Evolutionary conservation across 345 rosid genomes (phyloP), one percentile per base, ranked within the genome.

Genomic region (Physaria fendleri): DNA sequence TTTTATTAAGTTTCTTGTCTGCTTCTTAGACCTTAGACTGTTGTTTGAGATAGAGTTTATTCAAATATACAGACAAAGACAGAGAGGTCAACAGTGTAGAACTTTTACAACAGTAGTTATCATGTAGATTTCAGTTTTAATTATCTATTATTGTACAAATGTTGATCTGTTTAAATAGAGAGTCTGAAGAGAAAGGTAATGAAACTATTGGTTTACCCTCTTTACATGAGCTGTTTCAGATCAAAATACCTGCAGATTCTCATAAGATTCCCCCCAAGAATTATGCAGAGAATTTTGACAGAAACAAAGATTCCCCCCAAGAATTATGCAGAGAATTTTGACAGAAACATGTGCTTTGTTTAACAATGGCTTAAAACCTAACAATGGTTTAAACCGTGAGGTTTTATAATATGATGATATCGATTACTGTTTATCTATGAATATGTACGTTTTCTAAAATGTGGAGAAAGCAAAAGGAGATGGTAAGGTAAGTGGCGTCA

Each of bases 401-500:
- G 15, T 22, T 38, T 7, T 28, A 25, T 12, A 8, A 23, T 6
- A 44, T 13, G n/a, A 16, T 9, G 15, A 35, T 10, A 58, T 30
- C 33, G 44, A 23, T 5, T 53, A 8, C 6, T 41, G 21, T 14
- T 14, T 30, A 22, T 43, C 13, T 18, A 23, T 55, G 42, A 35
- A 43, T 16, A 24, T 10, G 21, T 5, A 48, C 12, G 17, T 51
- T 8, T 23, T 38, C 29, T 20, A 25, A 39, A 48, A 23, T 45
- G 45, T 45, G 42, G 25, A 55, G 69, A 55, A 69, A 69, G 69
- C 68, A 62, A 62, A 69, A 62, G 58, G 38, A 55, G 38, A 22
- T 44, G 27, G 27, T 38, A 30, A 12, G 45, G 24, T 28, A 39
- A 32, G 74, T 69, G 74, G 57, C 55, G 64, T 69, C 74, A 55